Conservation (phyloP, 1,284 basidiomycete genomes). For the Bjerkandera adusta region DNA sequence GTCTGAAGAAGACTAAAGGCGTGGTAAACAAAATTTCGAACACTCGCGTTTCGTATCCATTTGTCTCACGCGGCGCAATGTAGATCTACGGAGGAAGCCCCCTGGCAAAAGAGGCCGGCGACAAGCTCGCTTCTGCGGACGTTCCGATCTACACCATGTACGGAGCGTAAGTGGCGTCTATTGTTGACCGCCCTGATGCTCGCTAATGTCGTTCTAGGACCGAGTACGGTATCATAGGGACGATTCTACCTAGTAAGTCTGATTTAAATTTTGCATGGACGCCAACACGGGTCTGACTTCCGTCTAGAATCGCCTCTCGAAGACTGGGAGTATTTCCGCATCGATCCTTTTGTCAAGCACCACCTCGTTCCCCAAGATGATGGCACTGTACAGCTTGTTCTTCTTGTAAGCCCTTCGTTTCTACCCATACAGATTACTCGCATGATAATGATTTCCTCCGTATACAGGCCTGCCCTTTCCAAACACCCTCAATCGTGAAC, state of each 20-base stretch:
- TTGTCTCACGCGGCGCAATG: not conserved
- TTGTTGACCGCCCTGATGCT: conserved; percentile 16
- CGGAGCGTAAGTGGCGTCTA: conserved; percentile 14
- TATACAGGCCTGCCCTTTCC: conserved; percentile 7
- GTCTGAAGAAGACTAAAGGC: conserved; percentile 10
- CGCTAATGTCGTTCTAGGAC: not conserved
- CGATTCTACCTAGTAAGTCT: conserved; percentile 21
- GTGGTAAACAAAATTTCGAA: conserved; percentile 10
- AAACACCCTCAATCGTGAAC: conserved; percentile 28
- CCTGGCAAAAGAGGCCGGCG: conserved; percentile 19
- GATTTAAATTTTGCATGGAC: conserved; percentile 12
- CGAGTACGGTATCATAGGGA: conserved; percentile 21
- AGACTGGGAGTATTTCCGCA: conserved; percentile 29
- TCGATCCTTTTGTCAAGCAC: conserved; percentile 16
- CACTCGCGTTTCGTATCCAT: not conserved
- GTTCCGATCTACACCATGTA: conserved; percentile 16
- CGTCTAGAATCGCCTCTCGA: conserved; percentile 7
- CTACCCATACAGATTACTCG: not conserved
- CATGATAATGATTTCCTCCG: not conserved
- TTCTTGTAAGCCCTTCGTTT: conserved; percentile 18
- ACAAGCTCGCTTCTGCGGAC: conserved; percentile 15
- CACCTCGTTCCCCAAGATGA: conserved; percentile 21
- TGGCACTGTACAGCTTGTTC: conserved; percentile 24
- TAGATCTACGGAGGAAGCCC: conserved; percentile 21
- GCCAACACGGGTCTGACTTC: conserved; percentile 12